Evolutionary conservation across 1,139 yeast species (phyloP), one percentile per base, ranked within the genome.

Genomic region (Kurtzmaniella quercitrusa): DNA sequence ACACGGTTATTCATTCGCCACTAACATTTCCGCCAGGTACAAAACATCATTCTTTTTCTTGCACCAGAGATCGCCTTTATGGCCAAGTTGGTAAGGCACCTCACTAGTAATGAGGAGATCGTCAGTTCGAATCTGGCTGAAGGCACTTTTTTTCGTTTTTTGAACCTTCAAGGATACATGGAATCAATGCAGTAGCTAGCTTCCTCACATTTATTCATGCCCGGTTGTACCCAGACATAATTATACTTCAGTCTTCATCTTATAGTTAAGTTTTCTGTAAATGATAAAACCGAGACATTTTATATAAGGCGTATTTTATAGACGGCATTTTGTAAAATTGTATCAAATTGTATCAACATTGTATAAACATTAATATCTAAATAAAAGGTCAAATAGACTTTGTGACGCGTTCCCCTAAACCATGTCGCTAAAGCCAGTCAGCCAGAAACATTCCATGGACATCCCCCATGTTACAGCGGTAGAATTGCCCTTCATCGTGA

Each of bases 91-190:
- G 46, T 44, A 82, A 82, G 88, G 89, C 89, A 85, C 85, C 81
- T 81, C 88, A 82, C 89, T 82, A 82, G 88, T 82, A 82, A 82
- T 82, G 89, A 81, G 81, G 85, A 82, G 89, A 82, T 82, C 89
- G 82, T 79, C 86, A 82, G 88, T 82, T 82, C 88, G 83, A 82
- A 71, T 81, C 86, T 81, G 85, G 81, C 79, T 79, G 82, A 77
- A 78, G 83, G 85, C 86, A 81, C 52, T 56, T 55, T 50, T 65
- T 68, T 40, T 39, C 27, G 36, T 36, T 21, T 27, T 37, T 29
- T 34, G 16, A 8, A 16, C n/a, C 10, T 17, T 39, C n/a, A n/a
- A n/a, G n/a, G n/a, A n/a, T n/a, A n/a, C n/a, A n/a, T n/a, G n/a
- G n/a, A n/a, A n/a, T n/a, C n/a, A 9, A 18, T 29, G 6, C 14